A percentile compares a stretch with the other conserved stretches of the same genome.
These are phyloP conservation scores for Cucurbita maxima DNA, from an alignment of 306 rosid species.

Conservation along the genomic window DNA sequence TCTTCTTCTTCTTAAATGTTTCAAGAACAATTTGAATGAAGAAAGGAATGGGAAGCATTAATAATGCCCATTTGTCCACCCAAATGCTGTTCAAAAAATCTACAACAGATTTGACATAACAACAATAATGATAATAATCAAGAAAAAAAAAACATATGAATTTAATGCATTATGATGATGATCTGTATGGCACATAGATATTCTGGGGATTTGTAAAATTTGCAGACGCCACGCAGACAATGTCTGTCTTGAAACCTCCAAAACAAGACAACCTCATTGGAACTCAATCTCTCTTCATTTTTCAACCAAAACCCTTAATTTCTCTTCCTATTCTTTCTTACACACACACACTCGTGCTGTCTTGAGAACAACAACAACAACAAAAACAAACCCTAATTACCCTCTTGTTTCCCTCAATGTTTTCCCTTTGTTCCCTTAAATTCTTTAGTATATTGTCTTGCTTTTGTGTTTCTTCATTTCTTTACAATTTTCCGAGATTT, in stretches of 20 bases:
- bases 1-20: not conserved
- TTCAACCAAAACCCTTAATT: slow-evolving; percentile 6
- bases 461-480: slow-evolving; percentile 20
- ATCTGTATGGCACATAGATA: slow-evolving; percentile 5
- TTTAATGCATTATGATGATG: not conserved
- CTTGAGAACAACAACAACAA: slow-evolving; percentile 36
- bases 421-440: not conserved
- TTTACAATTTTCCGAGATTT: not conserved
- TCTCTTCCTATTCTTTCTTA: not conserved
- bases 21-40: not conserved
- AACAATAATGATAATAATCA: no score
- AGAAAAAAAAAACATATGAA: not conserved
- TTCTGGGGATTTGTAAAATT: slow-evolving; percentile 46
- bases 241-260: slow-evolving; percentile 11
- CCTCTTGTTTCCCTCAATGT: not conserved
- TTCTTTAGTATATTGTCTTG: not conserved
- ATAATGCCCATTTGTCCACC: not conserved
- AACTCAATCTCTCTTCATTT: slow-evolving; percentile 3
- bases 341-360: slow-evolving; percentile 50
- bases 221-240: not conserved
- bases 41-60: not conserved
- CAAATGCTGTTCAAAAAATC: no score
- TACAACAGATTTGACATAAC: no score
- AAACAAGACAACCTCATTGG: slow-evolving; percentile 58
- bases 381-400: slow-evolving; percentile 4